Base-by-base conservation (phyloP, 768 basidiomycete species). In the Baorangia bicolor region DNA sequence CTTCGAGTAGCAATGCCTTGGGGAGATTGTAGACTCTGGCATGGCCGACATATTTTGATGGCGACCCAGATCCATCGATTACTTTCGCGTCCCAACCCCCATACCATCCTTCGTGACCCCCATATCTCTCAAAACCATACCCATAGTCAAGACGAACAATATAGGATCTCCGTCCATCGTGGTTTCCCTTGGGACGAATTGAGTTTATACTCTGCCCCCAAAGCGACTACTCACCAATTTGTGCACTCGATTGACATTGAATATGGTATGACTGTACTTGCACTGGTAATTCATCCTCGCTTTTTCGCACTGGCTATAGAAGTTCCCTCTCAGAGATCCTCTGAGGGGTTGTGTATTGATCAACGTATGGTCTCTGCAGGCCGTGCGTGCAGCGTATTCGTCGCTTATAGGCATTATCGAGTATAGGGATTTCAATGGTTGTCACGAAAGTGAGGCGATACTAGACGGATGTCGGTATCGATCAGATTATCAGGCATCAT, bases 181-280 rank as follows among this genome's bases (percentile, higher is more conserved):
- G 52, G 28, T 16, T 52, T 55, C 52, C 60, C 56, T 53, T 44
- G 11, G 8, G 27, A 35, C 5, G 4, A n/a, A 27, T 23, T 12
- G 27, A 27, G 20, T 23, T 14, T 16, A 21, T 12, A 18, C 37
- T 33, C 37, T 12, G 3, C 16, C 31, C 10, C 5, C 5, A 35
- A 30, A 9, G 20, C 8, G 31, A 20, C 5, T 20, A 44, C 55
- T 50, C 43, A 64, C 63, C 25, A 60, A 31, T 21, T 42, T 49
- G 35, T 50, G 41, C 21, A 57, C 63, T 5, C 62, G 63, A 25
- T 57, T 45, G 37, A 45, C 25, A 18, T 64, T 64, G 55, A 64
- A 64, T 34, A 60, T 60, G 23, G 56, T 61, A 46, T 60, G 62
- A n/a, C 58, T 64, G 40, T 55, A 60, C 46, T 53, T 64, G 62